phyloP scores from a whole-genome alignment of 306 rosid species.

The Cucumis hystrix region DNA sequence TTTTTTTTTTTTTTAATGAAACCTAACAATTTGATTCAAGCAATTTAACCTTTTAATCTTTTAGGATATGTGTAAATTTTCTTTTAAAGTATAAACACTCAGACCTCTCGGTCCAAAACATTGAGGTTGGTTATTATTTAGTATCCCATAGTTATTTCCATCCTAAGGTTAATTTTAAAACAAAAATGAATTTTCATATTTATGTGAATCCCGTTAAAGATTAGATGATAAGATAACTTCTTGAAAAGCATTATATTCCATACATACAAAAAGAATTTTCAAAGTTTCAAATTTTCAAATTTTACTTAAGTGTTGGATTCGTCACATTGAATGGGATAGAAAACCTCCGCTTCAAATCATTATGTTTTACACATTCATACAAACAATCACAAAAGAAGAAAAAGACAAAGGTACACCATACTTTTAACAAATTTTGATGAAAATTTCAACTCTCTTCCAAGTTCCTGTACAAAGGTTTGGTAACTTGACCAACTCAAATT shows the following conservation, averaged over 20 bases:
- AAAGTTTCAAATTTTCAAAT: no score
- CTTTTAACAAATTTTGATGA: not conserved
- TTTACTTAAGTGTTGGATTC: not conserved
- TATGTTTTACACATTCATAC: not conserved
- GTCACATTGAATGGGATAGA: not conserved
- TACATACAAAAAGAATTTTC: not conserved
- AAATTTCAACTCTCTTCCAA: not conserved
- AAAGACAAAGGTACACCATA: no score
- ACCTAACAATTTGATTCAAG: no score
- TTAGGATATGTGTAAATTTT: no score
- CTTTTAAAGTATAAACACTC: no score
- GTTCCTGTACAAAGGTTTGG: constrained; percentile 4
- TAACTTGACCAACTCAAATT: constrained; percentile 2
- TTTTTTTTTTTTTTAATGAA: no score
- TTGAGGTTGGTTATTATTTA: no score
- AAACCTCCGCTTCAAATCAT: not conserved
- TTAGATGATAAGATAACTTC: not conserved
- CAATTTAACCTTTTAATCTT: no score
- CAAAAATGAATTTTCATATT: not conserved
- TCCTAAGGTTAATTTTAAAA: not conserved
- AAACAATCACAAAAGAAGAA: not conserved
- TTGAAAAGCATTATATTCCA: not conserved
- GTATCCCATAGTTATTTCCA: no score
- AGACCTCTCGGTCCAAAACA: no score
- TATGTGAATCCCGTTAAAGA: not conserved